Base-by-base conservation (phyloP, 2,329 filamentous ascomycete genomes). In the Talaromyces verruculosus region DNA sequence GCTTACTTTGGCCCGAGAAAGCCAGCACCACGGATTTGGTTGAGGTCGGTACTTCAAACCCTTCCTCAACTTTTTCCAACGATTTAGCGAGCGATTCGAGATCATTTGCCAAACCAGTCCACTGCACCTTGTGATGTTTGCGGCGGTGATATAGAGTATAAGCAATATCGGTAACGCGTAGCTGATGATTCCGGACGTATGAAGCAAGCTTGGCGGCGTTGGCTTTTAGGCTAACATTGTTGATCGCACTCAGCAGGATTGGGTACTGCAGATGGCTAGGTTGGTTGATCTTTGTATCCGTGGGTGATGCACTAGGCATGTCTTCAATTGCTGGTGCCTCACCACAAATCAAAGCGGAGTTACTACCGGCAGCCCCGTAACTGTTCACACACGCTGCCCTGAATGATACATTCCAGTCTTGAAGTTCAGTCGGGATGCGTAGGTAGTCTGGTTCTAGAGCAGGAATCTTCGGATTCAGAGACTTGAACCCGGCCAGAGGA, bases 401-500 rank as follows among this genome's bases (percentile, higher is more conserved):
- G 15, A 53, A 53, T 17, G 15, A 22, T 0, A 15, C 3, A 33
- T 19, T 25, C 39, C 25, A 43, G 25, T 33, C 37, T 2, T 25
- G 72, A 70, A 77, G 66, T 68, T 35, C 17, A 64, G 64, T 67
- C 5, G 64, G 68, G 28, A 69, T 65, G 15, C 67, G 33, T 8
- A 61, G 33, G 7, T 67, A 17, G 13, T 69, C 67, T 49, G 69
- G 51, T 19, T 67, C 59, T 22, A 66, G 49, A 65, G 64, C 49
- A 22, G 68, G 53, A 25, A 68, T 64, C 41, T 60, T 33, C 30
- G 65, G 63, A 68, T 70, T 74, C 8, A 66, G 63, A 3, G 63
- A 67, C 15, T 80, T 79, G 11, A 74, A 73, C 19, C 68, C 73
- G 1, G 73, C 69, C 45, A 74, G 74, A 7, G 70, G 70, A 5